These are phyloP conservation scores for Aspergillus ostianus DNA, from an alignment of 495 filamentous ascomycete genomes.

Conservation along the genomic window DNA sequence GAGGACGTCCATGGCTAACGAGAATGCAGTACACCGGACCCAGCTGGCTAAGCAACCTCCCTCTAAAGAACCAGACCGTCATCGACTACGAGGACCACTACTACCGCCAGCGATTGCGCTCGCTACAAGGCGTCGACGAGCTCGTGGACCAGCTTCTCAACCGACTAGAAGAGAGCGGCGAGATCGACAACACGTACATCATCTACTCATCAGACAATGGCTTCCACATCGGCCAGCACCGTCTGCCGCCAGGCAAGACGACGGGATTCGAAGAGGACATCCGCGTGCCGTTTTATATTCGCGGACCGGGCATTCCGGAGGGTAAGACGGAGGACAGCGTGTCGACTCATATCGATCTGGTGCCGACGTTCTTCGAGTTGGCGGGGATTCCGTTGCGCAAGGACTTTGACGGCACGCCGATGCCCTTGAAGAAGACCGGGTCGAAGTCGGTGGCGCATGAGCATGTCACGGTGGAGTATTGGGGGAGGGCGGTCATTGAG, in stretches of 20 bases:
- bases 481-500: conserved; percentile 55
- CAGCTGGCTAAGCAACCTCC: conserved; percentile 59
- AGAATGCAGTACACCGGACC: conserved; percentile 59
- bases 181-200: conserved; percentile 68
- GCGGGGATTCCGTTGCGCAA: conserved; percentile 46
- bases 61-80: conserved; percentile 49
- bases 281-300: conserved; percentile 62
- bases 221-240: conserved; percentile 73
- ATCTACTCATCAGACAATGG: conserved; percentile 75
- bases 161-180: conserved; percentile 47
- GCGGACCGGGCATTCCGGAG: conserved; percentile 55
- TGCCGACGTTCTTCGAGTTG: conserved; percentile 59
- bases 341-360: conserved; percentile 68
- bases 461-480: conserved; percentile 66
- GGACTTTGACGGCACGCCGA: conserved; percentile 60
- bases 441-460: conserved; percentile 50
- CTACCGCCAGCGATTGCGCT: conserved; percentile 60
- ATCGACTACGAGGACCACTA: conserved; percentile 68
- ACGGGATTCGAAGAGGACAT: conserved; percentile 74
- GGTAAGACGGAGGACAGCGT: conserved; percentile 50
- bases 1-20: conserved; percentile 48
- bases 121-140: conserved; percentile 69
- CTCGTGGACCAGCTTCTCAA: conserved; percentile 57
- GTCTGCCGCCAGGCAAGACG: conserved; percentile 68
- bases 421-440: conserved; percentile 41